These are phyloP conservation scores for Nepenthes mirabilis DNA, from an alignment of 148 eudicot genomes.

Conservation along the genomic window DNA sequence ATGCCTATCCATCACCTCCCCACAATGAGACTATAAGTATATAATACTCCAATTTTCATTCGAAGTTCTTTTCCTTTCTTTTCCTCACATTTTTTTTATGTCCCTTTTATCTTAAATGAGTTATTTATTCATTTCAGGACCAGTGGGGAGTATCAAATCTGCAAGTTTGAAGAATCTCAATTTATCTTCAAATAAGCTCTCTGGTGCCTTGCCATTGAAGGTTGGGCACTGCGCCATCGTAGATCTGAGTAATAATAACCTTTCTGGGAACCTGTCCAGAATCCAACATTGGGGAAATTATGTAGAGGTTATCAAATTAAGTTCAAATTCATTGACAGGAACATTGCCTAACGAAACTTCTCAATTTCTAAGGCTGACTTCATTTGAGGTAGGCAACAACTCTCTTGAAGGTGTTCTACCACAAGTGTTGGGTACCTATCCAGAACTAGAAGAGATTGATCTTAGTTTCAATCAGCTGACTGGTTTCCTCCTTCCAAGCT, in stretches of 20 bases:
- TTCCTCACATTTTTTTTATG: background rate
- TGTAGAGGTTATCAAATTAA: constrained; percentile 39
- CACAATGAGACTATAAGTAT: background rate
- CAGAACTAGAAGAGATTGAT: constrained; percentile 39
- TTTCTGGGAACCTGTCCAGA: constrained; percentile 47
- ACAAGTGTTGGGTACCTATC: constrained; percentile 28
- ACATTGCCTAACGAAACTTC: constrained; percentile 37
- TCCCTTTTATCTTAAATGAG: background rate
- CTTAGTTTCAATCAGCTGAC: constrained; percentile 39
- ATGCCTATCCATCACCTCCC: background rate
- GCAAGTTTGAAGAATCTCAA: constrained; percentile 37
- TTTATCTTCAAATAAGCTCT: constrained; percentile 56
- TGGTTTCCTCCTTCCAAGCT: constrained; percentile 32
- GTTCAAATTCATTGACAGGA: constrained; percentile 47
- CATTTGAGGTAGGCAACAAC: constrained; percentile 43
- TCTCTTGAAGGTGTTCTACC: constrained; percentile 43
- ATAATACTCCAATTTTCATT: too few relatives aligned
- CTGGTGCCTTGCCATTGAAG: constrained; percentile 46
- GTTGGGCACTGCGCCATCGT: constrained; percentile 40
- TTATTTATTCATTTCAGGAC: constrained; percentile 32
- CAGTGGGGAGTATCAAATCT: constrained; percentile 40
- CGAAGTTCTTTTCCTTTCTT: background rate
- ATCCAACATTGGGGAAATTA: constrained; percentile 47
- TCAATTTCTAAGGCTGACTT: constrained; percentile 48
- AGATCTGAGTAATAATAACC: constrained; percentile 51